Conservation (phyloP, 2,329 filamentous ascomycete species). For the Cladorrhinum sp. region DNA sequence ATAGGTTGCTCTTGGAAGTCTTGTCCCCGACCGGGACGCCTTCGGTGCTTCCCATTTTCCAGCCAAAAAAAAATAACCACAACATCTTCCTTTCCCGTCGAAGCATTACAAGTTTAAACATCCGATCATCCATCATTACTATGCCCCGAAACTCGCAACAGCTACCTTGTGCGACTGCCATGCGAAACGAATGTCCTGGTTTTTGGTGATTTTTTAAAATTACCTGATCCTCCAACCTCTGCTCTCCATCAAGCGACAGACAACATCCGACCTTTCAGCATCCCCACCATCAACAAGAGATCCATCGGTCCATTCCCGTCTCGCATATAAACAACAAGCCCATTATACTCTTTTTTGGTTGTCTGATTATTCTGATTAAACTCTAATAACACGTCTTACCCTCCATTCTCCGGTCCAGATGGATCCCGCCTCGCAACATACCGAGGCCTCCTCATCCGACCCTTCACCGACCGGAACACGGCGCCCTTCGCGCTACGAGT, state of each 20-base stretch:
- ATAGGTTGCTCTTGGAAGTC: neutral
- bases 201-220: neutral
- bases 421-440: slow-evolving; percentile 42
- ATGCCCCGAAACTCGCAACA: neutral
- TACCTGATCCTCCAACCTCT: neutral
- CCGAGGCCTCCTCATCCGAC: slow-evolving; percentile 35
- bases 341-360: neutral
- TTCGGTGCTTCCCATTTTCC: neutral
- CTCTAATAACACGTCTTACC: neutral
- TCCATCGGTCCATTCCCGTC: neutral
- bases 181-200: slow-evolving; percentile 5
- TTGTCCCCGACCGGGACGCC: neutral
- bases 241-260: neutral
- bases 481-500: slow-evolving; percentile 38
- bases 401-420: slow-evolving; percentile 32
- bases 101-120: neutral
- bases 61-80: neutral
- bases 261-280: neutral
- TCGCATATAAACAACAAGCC: neutral
- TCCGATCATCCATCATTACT: neutral
- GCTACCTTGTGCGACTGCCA: slow-evolving; percentile 10
- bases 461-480: slow-evolving; percentile 52
- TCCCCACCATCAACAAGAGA: neutral
- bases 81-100: neutral
- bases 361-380: neutral